Conservation (phyloP, 306 rosid species). For the Myrica gale region DNA sequence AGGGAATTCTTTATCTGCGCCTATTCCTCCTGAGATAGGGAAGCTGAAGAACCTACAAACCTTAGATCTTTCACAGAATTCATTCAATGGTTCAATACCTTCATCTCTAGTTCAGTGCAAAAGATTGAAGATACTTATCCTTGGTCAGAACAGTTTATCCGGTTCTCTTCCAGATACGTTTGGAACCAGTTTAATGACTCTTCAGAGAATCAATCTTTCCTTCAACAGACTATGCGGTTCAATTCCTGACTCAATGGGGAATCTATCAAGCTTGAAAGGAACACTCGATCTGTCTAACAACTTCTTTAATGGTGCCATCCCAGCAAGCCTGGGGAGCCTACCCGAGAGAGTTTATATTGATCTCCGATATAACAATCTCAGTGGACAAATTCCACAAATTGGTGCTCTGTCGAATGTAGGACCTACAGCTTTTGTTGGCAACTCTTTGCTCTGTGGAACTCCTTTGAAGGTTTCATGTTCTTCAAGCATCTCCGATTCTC, state of each 20-base stretch:
- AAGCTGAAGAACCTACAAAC: slow-evolving; percentile 39
- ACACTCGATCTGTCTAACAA: slow-evolving; percentile 58
- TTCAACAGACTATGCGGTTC: slow-evolving; percentile 42
- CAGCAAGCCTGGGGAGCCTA: slow-evolving; percentile 47
- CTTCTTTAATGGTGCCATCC: slow-evolving; percentile 45
- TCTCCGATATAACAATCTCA: slow-evolving; percentile 48
- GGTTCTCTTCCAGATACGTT: slow-evolving; percentile 38
- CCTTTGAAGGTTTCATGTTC: slow-evolving; percentile 55
- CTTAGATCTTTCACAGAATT: slow-evolving; percentile 53
- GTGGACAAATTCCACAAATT: slow-evolving; percentile 54
- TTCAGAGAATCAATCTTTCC: slow-evolving; percentile 46
- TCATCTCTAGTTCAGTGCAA: slow-evolving; percentile 37
- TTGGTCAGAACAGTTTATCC: slow-evolving; percentile 44
- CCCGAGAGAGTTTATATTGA: slow-evolving; percentile 54
- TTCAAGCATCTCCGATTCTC: slow-evolving; percentile 27
- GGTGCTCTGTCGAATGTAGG: slow-evolving; percentile 53
- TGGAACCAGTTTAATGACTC: slow-evolving; percentile 36
- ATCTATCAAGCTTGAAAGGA: slow-evolving; percentile 46
- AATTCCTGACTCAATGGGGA: slow-evolving; percentile 48
- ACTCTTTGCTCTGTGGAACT: slow-evolving; percentile 53
- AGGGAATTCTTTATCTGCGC: slow-evolving; percentile 53
- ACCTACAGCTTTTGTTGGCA: slow-evolving; percentile 59
- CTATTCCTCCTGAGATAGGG: slow-evolving; percentile 42
- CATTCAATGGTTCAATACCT: slow-evolving; percentile 47
- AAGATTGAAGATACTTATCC: slow-evolving; percentile 37